Conservation (phyloP, 2,329 filamentous ascomycete species). For the Clonostachys rosea region DNA sequence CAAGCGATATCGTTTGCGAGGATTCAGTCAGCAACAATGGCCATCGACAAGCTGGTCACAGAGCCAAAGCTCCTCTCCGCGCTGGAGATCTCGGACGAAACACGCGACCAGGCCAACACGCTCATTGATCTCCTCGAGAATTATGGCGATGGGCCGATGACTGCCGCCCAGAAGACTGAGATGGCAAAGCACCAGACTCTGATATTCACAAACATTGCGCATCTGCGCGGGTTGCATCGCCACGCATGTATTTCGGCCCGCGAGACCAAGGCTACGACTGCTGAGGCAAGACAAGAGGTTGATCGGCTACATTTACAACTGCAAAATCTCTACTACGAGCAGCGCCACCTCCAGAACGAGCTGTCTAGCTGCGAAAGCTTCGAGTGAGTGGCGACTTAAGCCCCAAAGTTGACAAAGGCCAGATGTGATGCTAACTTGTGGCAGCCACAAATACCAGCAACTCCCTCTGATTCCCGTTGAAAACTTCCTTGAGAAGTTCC, state of each 20-base stretch:
- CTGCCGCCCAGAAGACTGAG: constrained; percentile 31
- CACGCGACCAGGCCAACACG: constrained; percentile 65
- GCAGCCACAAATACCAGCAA: constrained; percentile 79
- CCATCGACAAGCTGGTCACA: constrained; percentile 29
- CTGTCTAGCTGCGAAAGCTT: constrained; percentile 88
- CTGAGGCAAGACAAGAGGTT: constrained; percentile 84
- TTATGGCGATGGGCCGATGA: constrained; percentile 29
- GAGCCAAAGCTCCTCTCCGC: constrained; percentile 57
- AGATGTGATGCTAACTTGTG: constrained; percentile 3
- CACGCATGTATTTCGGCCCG: constrained; percentile 76
- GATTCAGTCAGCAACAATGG: background rate
- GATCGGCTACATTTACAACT: constrained; percentile 88
- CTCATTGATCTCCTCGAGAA: constrained; percentile 53
- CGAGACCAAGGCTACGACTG: constrained; percentile 80
- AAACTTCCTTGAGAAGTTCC: constrained; percentile 73
- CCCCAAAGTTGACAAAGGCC: background rate
- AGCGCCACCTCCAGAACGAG: constrained; percentile 83
- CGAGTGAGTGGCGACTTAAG: constrained; percentile 56
- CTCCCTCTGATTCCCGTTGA: constrained; percentile 81
- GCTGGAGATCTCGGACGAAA: constrained; percentile 67
- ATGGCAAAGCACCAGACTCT: constrained; percentile 75
- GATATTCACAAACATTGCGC: constrained; percentile 73
- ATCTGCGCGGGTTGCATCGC: constrained; percentile 78
- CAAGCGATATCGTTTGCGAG: no score
- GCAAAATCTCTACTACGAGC: constrained; percentile 96